phyloP scores from a whole-genome alignment of 371 early-diverging fungal species.

The Mucor plumbeus region DNA sequence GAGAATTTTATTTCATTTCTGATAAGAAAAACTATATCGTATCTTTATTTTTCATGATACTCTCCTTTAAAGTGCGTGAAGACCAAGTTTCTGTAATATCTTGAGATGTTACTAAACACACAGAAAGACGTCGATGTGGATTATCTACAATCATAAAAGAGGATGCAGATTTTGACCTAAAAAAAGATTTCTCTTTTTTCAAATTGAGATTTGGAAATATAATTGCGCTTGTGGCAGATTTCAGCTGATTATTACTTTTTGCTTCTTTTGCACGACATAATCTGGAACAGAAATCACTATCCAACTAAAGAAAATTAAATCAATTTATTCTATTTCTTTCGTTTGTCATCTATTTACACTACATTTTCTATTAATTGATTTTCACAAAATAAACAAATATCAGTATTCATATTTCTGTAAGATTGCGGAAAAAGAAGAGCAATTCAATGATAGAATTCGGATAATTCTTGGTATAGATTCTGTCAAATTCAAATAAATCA shows the following conservation, averaged over 20 bases:
- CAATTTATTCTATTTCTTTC: neutral
- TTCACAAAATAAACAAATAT: constrained; percentile 12
- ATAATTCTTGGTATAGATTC: neutral
- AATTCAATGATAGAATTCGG: neutral
- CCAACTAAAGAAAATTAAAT: neutral
- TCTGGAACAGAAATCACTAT: neutral
- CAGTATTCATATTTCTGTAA: constrained; percentile 8
- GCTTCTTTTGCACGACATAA: constrained; percentile 4
- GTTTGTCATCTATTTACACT: neutral
- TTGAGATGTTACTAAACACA: neutral
- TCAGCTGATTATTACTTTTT: neutral
- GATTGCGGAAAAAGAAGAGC: neutral
- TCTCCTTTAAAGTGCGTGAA: neutral
- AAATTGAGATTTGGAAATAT: neutral
- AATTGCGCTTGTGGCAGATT: neutral
- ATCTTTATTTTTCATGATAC: neutral
- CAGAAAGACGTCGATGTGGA: neutral
- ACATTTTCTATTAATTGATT: neutral
- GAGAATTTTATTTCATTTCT: neutral
- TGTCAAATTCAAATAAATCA: neutral
- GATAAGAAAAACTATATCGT: neutral
- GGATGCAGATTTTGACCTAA: neutral
- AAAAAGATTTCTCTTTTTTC: neutral
- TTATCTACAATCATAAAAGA: constrained; percentile 1
- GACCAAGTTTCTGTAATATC: neutral